A percentile compares a stretch with the other conserved stretches of the same genome.
These are phyloP conservation scores for Articulospora tetracladia DNA, from an alignment of 495 filamentous ascomycete genomes.

Conservation along the genomic window DNA sequence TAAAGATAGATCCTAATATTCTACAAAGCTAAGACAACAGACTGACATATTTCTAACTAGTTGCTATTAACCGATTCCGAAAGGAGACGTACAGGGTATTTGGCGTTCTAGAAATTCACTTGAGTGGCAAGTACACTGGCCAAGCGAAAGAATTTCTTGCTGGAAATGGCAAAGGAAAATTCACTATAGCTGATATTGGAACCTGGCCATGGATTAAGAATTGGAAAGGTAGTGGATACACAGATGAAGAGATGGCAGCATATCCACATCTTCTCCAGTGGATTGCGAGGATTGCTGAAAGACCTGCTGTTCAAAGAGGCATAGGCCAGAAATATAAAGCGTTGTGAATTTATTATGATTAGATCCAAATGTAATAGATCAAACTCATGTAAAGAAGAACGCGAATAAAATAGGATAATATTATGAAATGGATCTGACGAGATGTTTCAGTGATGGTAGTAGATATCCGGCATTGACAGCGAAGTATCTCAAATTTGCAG, in stretches of 20 bases:
- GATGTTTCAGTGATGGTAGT: too few species aligned
- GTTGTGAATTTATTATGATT: too few species aligned
- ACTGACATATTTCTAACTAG: too few species aligned
- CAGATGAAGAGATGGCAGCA: conserved; percentile 41
- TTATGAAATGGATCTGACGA: too few species aligned
- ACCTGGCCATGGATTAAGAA: conserved; percentile 53
- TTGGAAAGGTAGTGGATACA: conserved; percentile 38
- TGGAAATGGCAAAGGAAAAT: conserved; percentile 51
- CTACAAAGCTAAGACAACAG: background rate
- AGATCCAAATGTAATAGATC: too few species aligned
- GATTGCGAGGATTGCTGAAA: conserved; percentile 47
- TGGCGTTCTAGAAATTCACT: conserved; percentile 50
- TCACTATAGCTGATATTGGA: conserved; percentile 50
- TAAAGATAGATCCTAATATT: conserved; percentile 13
- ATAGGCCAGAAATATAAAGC: too few species aligned
- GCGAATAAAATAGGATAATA: too few species aligned
- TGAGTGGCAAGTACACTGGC: conserved; percentile 40
- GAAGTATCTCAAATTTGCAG: too few species aligned
- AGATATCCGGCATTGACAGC: too few species aligned
- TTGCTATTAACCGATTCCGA: conserved; percentile 49
- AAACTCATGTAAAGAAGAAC: too few species aligned
- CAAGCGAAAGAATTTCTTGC: conserved; percentile 47
- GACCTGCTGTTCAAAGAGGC: conserved; percentile 47
- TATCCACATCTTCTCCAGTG: conserved; percentile 52
- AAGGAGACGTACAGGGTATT: conserved; percentile 50